phyloP scores from a whole-genome alignment of 352 stramenopile species.

The Peronospora farinosa region DNA sequence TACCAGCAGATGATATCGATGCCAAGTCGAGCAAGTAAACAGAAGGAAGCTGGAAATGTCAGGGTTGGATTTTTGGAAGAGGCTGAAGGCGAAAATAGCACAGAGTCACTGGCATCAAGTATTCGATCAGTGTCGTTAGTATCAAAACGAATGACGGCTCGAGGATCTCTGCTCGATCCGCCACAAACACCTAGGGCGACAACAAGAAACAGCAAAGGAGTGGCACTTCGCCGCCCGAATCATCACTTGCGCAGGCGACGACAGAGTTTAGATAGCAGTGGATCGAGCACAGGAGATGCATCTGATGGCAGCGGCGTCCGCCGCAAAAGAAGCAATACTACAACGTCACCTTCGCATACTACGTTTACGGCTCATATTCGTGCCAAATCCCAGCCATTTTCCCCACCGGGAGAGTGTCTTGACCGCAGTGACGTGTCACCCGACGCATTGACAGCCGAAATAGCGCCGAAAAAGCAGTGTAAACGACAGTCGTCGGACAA shows the following conservation, averaged over 20 bases:
- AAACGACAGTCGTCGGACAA: constrained; percentile 47
- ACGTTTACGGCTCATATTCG: constrained; percentile 5
- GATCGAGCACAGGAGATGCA: constrained; percentile 51
- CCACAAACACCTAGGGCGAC: constrained; percentile 5
- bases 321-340: constrained; percentile 68
- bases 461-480: constrained; percentile 37
- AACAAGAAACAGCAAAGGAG: constrained; percentile 3
- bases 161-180: constrained; percentile 6
- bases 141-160: constrained; percentile 22
- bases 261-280: constrained; percentile 49
- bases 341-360: constrained; percentile 16
- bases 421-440: constrained; percentile 21
- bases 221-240: constrained; percentile 15
- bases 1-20: constrained; percentile 12
- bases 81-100: constrained; percentile 31
- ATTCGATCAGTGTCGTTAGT: constrained; percentile 43
- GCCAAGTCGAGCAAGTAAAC: neutral
- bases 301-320: constrained; percentile 43
- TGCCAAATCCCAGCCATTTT: constrained; percentile 10
- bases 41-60: constrained; percentile 8
- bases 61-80: constrained; percentile 9
- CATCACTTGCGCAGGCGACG: constrained; percentile 39
- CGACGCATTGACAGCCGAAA: constrained; percentile 17
- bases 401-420: constrained; percentile 15
- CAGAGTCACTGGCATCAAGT: constrained; percentile 45